Evolutionary conservation across 2,329 filamentous ascomycete species (phyloP), one percentile per base, ranked within the genome.

Genomic region (Pyrenophora graminea): DNA sequence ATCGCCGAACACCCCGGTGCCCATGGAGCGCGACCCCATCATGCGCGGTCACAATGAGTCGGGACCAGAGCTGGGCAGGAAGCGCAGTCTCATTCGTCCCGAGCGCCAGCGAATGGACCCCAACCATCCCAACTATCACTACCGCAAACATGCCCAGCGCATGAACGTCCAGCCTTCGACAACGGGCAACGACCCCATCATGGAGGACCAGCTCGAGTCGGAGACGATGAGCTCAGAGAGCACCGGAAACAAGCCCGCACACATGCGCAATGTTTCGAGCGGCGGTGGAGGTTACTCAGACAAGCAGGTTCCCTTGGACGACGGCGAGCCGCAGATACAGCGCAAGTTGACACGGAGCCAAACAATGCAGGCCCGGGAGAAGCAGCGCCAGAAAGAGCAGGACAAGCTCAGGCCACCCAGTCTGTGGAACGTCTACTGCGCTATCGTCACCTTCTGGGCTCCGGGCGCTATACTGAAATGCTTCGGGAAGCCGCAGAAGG

Each of bases 351-450:
- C 85, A 4, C 87, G 90, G 66, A 81, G 81, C 7, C 82, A 81
- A 66, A 80, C 80, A 45, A 74, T 77, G 58, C 78, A 81, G 3
- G 81, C 84, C 42, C 82, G 90, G 67, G 84, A 86, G 62, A 82
- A 77, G 60, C 76, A 78, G 64, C 77, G 78, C 27, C 79, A 84
- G 63, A 83, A 85, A 68, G 80, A 84, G 48, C 70, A 81, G 56
- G 83, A 88, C 50, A 77, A 85, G 50, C 81, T 90, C 42, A 84
- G 85, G 2, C 90, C 93, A 2, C 91, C 91, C 0, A 96, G 89
- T 68, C 74, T 95, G 32, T 99, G 94, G 94, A 95, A 91, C 66
- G 87, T 95, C 3, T 99, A 99, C 77, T 99, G 94, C 74, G 88
- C 89, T 40, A 84, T 96, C 57, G 77, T 99, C 60, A 99, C 94